phyloP scores from a whole-genome alignment of 2,329 filamentous ascomycete species.

The Teratosphaeria zuluensis region DNA sequence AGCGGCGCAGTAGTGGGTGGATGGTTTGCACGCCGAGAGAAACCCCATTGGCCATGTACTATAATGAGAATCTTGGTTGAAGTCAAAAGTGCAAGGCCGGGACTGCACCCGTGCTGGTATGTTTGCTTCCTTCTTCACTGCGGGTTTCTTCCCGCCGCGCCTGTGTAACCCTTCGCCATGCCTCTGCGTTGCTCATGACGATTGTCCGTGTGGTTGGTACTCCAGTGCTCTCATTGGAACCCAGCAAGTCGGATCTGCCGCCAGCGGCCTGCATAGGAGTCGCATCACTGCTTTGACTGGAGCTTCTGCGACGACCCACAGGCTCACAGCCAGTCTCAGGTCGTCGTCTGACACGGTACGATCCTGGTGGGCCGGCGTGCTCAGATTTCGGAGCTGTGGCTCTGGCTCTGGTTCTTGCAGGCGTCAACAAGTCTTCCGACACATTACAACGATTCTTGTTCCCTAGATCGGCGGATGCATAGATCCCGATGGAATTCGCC shows the following conservation, averaged over 20 bases:
- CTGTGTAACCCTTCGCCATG: not conserved
- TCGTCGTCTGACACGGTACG: not conserved
- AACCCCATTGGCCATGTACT: not conserved
- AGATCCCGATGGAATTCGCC: not conserved
- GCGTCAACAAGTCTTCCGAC: not conserved
- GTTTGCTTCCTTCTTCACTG: not conserved
- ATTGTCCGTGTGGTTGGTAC: not conserved
- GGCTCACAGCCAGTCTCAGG: not conserved
- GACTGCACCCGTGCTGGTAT: not conserved
- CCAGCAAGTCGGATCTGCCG: not conserved
- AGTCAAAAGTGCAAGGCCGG: not conserved
- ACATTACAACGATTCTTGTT: not conserved
- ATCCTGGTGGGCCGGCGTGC: not conserved
- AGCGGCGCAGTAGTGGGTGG: not conserved
- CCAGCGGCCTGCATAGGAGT: not conserved
- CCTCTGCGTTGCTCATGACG: not conserved
- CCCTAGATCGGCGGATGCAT: not conserved
- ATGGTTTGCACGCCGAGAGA: not conserved
- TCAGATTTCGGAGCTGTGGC: not conserved
- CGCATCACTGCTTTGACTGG: not conserved
- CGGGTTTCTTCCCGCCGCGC: not conserved
- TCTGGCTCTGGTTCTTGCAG: not conserved
- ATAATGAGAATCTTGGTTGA: not conserved
- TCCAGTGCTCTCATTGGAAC: not conserved
- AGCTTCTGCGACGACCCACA: not conserved